Conservation (phyloP, 2,329 filamentous ascomycete species). For the Plectosphaerella cucumerina region DNA sequence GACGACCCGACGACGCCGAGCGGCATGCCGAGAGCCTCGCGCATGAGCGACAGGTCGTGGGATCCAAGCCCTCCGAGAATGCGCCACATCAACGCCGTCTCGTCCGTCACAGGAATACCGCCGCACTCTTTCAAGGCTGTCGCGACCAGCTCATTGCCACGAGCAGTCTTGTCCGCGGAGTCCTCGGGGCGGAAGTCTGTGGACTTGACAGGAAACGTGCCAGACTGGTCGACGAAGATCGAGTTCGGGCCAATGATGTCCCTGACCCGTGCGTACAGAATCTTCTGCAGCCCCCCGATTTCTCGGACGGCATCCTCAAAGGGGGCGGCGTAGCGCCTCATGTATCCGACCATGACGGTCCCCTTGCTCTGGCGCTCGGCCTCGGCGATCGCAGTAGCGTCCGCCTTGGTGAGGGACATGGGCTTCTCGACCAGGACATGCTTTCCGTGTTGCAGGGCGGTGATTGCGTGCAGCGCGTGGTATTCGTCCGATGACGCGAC, state of each 20-base stretch:
- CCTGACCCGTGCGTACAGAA: slow-evolving; percentile 44
- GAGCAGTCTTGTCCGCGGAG: slow-evolving; percentile 8
- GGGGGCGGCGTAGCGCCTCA: slow-evolving; percentile 49
- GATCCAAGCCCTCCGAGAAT: slow-evolving; percentile 28
- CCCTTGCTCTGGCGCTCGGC: slow-evolving; percentile 36
- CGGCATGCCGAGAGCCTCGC: slow-evolving; percentile 36
- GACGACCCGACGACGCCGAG: neutral
- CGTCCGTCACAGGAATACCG: neutral
- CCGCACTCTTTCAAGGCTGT: slow-evolving; percentile 1
- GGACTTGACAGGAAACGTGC: slow-evolving; percentile 28
- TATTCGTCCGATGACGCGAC: slow-evolving; percentile 45
- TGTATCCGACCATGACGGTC: slow-evolving; percentile 51
- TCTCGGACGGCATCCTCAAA: slow-evolving; percentile 43
- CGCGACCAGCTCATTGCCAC: neutral
- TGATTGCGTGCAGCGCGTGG: slow-evolving; percentile 41
- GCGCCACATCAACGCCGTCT: slow-evolving; percentile 1
- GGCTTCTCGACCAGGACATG: slow-evolving; percentile 54
- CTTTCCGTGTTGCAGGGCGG: slow-evolving; percentile 45
- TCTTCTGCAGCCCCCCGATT: slow-evolving; percentile 37
- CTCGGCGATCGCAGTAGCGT: slow-evolving; percentile 36
- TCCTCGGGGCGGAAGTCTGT: slow-evolving; percentile 6
- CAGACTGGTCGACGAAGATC: neutral
- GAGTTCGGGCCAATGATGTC: slow-evolving; percentile 18
- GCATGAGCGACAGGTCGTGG: slow-evolving; percentile 44
- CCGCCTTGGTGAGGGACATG: slow-evolving; percentile 39